Percentiles rank a stretch among this genome's conserved stretches.
Evolutionary conservation across 1,284 basidiomycete species (phyloP).

Genomic region (Cutaneotrichosporon cutaneum): DNA sequence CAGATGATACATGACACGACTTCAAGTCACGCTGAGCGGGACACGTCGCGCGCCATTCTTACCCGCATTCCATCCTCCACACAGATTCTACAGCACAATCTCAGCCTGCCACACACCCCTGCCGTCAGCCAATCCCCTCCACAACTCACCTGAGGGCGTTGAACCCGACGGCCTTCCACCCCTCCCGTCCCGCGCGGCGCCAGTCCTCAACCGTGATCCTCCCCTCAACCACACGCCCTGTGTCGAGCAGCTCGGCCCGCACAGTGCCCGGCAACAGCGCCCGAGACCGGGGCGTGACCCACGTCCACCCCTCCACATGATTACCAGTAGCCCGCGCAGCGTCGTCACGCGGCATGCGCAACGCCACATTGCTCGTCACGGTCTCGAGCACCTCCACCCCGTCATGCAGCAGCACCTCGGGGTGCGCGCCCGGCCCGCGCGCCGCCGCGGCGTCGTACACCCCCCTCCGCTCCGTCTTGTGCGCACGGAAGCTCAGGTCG

Average conservation of each 20-base stretch:
- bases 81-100: slow-evolving; percentile 12
- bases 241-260: slow-evolving; percentile 34
- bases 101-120: slow-evolving; percentile 46
- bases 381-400: slow-evolving; percentile 41
- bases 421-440: slow-evolving; percentile 24
- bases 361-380: slow-evolving; percentile 46
- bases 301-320: slow-evolving; percentile 18
- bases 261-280: slow-evolving; percentile 38
- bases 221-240: slow-evolving; percentile 31
- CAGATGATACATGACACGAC: too few species aligned
- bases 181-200: slow-evolving; percentile 22
- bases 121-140: background rate
- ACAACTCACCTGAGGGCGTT: slow-evolving; percentile 37
- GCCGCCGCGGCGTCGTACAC: slow-evolving; percentile 39
- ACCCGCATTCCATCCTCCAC: background rate
- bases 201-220: slow-evolving; percentile 34
- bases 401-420: slow-evolving; percentile 41
- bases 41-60: background rate
- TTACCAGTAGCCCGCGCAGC: background rate
- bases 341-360: slow-evolving; percentile 18
- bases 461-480: slow-evolving; percentile 41
- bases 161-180: slow-evolving; percentile 40
- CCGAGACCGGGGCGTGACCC: slow-evolving; percentile 37
- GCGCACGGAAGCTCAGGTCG: slow-evolving; percentile 25
- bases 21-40: too few species aligned